Evolutionary conservation across 805 yeast genomes (phyloP), one percentile per base, ranked within the genome.

Genomic region (Hanseniaspora mollemarum): DNA sequence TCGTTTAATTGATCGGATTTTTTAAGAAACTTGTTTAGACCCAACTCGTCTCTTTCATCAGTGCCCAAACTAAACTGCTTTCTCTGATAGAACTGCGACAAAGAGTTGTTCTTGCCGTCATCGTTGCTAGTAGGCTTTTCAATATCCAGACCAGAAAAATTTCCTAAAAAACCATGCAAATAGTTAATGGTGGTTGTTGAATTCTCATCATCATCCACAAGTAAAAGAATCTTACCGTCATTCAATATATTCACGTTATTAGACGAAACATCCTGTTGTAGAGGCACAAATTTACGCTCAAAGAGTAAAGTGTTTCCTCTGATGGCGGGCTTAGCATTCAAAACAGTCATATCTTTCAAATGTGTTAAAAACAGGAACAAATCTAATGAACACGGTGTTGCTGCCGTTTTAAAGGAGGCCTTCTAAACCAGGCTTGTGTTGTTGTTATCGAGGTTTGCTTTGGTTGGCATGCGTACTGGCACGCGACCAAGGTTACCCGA

Each of bases 171-270:
- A 4, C 43, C 43, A 26, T 39, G 43, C 3, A 15, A 21, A 39
- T 15, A 25, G 19, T 4, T 10, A 12, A 6, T 22, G 4, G 32
- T 15, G 3, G 16, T n/a, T 25, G 6, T 15, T 39, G 21, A 24
- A 16, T 25, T 25, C n/a, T 39, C 43, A 15, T 48, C 51, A 33
- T 48, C 45, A 25, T 48, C 51, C 2, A 43, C 36, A 4, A 24
- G 18, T 6, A 48, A 18, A 10, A 48, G 12, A 4, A 48, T 7
- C 15, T 35, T 48, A 4, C 51, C 51, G 12, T 48, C 40, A 21
- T 48, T 48, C 6, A 48, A 31, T 32, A 48, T 28, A 13, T 18
- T 12, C n/a, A 48, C 4, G 16, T 48, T 48, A 10, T 48, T 48
- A 13, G 9, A 19, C 15, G 43, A 28, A 21, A 48, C 25, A 24